Evolutionary conservation across 805 yeast species (phyloP).

Genomic region (Candida endomychidarum): DNA sequence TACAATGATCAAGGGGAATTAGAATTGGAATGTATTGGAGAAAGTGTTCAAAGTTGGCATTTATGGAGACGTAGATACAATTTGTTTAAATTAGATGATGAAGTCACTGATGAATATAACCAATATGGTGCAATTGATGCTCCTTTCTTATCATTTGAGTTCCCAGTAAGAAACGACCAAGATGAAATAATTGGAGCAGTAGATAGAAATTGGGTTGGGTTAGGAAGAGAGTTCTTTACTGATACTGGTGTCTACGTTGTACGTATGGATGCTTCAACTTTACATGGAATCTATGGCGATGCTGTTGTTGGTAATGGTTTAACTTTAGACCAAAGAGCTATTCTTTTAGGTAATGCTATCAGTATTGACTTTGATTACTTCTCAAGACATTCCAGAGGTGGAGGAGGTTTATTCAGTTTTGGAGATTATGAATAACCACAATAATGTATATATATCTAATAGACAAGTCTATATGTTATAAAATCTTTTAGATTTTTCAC

Average conservation of each 20-base stretch:
- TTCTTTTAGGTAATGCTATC: conserved; percentile 81
- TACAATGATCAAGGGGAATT: conserved; percentile 33
- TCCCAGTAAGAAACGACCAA: conserved; percentile 64
- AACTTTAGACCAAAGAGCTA: conserved; percentile 80
- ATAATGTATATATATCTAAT: background rate
- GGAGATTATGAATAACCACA: conserved; percentile 16
- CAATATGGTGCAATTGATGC: conserved; percentile 91
- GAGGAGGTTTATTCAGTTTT: conserved; percentile 45
- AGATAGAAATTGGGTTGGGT: conserved; percentile 92
- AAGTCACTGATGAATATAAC: conserved; percentile 46
- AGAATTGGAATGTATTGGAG: conserved; percentile 64
- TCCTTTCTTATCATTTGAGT: conserved; percentile 81
- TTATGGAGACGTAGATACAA: conserved; percentile 89
- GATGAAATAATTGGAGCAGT: conserved; percentile 70
- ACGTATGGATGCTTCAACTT: conserved; percentile 74
- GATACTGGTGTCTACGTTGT: conserved; percentile 92
- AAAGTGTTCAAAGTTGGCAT: conserved; percentile 92
- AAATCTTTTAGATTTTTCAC: conserved; percentile 15
- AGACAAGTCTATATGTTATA: background rate
- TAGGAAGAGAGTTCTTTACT: conserved; percentile 89
- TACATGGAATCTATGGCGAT: conserved; percentile 57
- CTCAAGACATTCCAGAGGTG: conserved; percentile 77
- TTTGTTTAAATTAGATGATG: conserved; percentile 56
- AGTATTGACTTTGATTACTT: conserved; percentile 95
- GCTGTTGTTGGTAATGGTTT: conserved; percentile 49